Evolutionary conservation across 257 asterid species (phyloP).

Genomic region (Parsonsia alboflavescens): DNA sequence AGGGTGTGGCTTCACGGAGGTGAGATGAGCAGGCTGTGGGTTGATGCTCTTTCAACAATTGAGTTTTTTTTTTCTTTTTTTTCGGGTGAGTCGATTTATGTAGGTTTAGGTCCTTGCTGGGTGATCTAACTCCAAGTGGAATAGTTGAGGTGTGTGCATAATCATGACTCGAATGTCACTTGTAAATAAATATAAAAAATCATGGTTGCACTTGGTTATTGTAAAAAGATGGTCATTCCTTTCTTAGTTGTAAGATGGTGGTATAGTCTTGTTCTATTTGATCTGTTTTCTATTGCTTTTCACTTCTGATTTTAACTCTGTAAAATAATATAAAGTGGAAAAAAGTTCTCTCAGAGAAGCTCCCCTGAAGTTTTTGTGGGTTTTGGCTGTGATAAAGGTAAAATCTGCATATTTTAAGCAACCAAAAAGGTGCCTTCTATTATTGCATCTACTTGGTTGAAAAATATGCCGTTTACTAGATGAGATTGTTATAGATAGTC

Average conservation of each 20-base stretch:
- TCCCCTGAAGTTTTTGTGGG: neutral
- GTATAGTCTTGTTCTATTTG: too few species aligned
- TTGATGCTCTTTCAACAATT: too few species aligned
- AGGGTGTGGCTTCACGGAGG: too few species aligned
- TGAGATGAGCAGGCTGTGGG: too few species aligned
- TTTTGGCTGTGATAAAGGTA: neutral
- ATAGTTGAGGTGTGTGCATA: too few species aligned
- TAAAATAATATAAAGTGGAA: too few species aligned
- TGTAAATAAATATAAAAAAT: neutral
- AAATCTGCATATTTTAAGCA: neutral
- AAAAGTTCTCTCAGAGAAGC: neutral
- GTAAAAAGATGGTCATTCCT: neutral
- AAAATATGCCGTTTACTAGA: neutral
- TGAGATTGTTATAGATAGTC: neutral
- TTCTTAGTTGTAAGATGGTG: neutral
- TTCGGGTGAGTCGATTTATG: too few species aligned
- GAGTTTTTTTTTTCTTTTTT: too few species aligned
- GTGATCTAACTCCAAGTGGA: too few species aligned
- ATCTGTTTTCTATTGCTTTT: neutral
- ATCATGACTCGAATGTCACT: too few species aligned
- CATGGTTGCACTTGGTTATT: neutral
- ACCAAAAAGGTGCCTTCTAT: neutral
- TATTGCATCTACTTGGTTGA: neutral
- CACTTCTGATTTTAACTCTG: neutral
- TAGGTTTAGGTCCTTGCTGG: too few species aligned